A percentile compares a stretch with the other conserved stretches of the same genome.
These are phyloP conservation scores for Trifolium repens DNA, from an alignment of 306 rosid genomes.

Conservation along the genomic window DNA sequence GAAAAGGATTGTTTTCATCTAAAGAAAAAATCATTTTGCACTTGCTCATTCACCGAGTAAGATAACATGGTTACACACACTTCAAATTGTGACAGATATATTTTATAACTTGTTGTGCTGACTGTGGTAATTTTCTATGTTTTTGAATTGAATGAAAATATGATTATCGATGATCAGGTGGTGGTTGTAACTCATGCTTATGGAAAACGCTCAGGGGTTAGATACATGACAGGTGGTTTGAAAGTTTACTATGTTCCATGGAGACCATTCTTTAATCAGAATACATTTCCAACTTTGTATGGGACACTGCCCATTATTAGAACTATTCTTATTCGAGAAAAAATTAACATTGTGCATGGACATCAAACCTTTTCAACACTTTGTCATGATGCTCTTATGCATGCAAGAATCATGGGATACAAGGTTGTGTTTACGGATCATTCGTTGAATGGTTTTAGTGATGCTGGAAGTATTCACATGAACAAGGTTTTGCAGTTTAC, in stretches of 20 bases:
- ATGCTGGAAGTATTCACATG: constrained; percentile 94
- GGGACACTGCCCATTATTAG: constrained; percentile 81
- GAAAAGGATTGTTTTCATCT: neutral
- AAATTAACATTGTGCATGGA: constrained; percentile 78
- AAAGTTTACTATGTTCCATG: constrained; percentile 91
- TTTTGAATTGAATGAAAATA: neutral
- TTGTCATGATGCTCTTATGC: constrained; percentile 82
- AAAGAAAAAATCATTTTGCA: neutral
- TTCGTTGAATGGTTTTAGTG: constrained; percentile 87
- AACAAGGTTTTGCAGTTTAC: constrained; percentile 96
- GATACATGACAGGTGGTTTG: constrained; percentile 82
- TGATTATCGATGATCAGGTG: constrained; percentile 56
- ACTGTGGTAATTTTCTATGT: neutral
- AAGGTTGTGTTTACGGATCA: constrained; percentile 91
- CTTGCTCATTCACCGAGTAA: neutral
- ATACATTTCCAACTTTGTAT: constrained; percentile 74
- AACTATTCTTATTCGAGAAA: constrained; percentile 77
- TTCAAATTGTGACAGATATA: neutral
- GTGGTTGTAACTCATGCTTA: constrained; percentile 92
- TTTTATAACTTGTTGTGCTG: neutral
- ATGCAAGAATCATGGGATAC: constrained; percentile 84
- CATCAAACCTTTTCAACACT: constrained; percentile 95
- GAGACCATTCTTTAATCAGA: constrained; percentile 87
- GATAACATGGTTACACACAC: neutral
- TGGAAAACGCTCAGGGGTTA: constrained; percentile 82